phyloP scores from a whole-genome alignment of 176 grass and related monocot species.

The Musa itinerans region DNA sequence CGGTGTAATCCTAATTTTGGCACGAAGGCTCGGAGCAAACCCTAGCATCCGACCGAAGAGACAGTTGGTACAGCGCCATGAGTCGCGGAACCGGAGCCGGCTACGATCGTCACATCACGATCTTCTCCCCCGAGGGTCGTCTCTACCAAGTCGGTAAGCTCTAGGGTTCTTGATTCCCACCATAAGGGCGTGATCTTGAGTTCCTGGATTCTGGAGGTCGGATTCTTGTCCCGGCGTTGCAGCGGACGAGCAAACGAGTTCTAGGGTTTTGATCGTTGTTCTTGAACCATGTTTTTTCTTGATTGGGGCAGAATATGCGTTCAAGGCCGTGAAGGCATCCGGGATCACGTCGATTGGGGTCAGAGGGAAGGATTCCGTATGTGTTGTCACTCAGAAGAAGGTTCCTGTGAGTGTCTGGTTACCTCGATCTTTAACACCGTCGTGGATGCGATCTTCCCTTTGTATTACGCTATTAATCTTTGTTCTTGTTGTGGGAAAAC shows the following conservation, averaged over 20 bases:
- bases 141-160: conserved; percentile 94
- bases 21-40: not conserved
- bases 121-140: conserved; percentile 95
- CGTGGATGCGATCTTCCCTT: not conserved
- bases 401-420: conserved; percentile 65
- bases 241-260: not conserved
- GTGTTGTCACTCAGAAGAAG: conserved; percentile 99
- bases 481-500: not conserved
- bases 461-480: not conserved
- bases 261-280: not conserved
- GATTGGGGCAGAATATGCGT: conserved; percentile 74
- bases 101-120: conserved; percentile 99
- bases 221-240: not conserved
- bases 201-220: no score
- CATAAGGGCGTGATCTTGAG: not conserved
- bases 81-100: conserved; percentile 57
- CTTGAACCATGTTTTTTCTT: not conserved
- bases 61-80: conserved; percentile 2
- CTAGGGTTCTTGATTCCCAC: not conserved
- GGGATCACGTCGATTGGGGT: conserved; percentile 96
- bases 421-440: not conserved
- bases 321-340: conserved; percentile 94
- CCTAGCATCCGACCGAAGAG: not conserved
- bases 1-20: not conserved
- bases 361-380: conserved; percentile 73